These are phyloP conservation scores for Emericellopsis terricola DNA, from an alignment of 495 filamentous ascomycete species.

Conservation along the genomic window DNA sequence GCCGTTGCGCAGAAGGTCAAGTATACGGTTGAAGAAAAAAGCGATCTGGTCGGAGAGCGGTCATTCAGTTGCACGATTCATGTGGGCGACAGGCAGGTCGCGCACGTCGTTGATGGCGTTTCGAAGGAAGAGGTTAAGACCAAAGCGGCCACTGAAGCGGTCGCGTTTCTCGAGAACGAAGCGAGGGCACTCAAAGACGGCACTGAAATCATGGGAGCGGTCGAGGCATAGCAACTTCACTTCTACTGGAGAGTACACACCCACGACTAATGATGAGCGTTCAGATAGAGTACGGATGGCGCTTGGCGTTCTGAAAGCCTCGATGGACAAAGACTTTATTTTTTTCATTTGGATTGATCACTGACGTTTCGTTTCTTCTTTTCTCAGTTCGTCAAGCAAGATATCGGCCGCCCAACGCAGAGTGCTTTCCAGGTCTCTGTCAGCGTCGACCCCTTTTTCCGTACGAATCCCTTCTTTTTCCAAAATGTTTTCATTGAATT, in stretches of 20 bases:
- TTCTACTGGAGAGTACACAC: too few relatives aligned
- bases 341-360: background rate
- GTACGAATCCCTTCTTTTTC: slow-evolving; percentile 26
- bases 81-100: slow-evolving; percentile 29
- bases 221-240: background rate
- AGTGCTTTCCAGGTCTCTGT: slow-evolving; percentile 30
- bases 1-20: slow-evolving; percentile 31
- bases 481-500: slow-evolving; percentile 24
- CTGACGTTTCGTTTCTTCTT: background rate
- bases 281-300: too few relatives aligned
- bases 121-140: slow-evolving; percentile 36
- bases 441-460: slow-evolving; percentile 21
- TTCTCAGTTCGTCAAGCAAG: slow-evolving; percentile 21
- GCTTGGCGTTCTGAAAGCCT: too few relatives aligned
- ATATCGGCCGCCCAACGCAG: slow-evolving; percentile 35
- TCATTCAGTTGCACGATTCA: slow-evolving; percentile 29
- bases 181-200: background rate
- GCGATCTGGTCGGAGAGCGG: slow-evolving; percentile 4
- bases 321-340: background rate
- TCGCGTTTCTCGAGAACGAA: slow-evolving; percentile 7
- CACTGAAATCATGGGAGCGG: background rate
- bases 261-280: too few relatives aligned
- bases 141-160: slow-evolving; percentile 34
- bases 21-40: slow-evolving; percentile 21
- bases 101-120: slow-evolving; percentile 24